Evolutionary conservation across 768 basidiomycete species (phyloP).

Genomic region (Rhodotorula diobovata): DNA sequence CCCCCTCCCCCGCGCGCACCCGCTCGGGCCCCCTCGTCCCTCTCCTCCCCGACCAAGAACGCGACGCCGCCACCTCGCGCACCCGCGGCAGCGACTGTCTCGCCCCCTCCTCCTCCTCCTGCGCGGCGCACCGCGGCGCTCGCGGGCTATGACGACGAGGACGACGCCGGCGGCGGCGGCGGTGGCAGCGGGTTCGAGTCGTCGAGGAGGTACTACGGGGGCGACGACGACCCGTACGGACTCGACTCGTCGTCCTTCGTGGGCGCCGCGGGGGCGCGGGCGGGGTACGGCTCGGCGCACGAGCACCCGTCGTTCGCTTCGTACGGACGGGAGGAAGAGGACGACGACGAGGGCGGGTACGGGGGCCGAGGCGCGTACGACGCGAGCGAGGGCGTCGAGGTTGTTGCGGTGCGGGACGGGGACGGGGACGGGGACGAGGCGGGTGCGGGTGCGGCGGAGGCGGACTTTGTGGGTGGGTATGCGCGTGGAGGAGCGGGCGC

Average conservation of each 20-base stretch:
- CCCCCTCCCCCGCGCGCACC: conserved; percentile 8
- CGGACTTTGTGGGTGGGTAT: not conserved
- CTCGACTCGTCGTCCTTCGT: not conserved
- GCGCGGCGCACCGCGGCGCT: conserved; percentile 13
- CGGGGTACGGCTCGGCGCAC: not conserved
- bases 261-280: too few species aligned
- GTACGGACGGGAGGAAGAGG: not conserved
- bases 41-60: not conserved
- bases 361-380: conserved; percentile 4
- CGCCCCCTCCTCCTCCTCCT: not conserved
- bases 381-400: conserved; percentile 18
- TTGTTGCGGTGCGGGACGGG: not conserved
- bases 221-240: not conserved
- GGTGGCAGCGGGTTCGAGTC: not conserved
- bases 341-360: not conserved
- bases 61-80: not conserved
- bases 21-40: not conserved
- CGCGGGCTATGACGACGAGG: not conserved
- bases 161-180: not conserved
- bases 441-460: too few species aligned
- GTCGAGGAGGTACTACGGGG: not conserved
- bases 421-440: not conserved
- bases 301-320: conserved; percentile 2
- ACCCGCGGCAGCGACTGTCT: not conserved
- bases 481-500: too few species aligned